Percentiles rank a stretch among this genome's conserved stretches.
Evolutionary conservation across 495 filamentous ascomycete species (phyloP).

Genomic region (Neurospora sp.): DNA sequence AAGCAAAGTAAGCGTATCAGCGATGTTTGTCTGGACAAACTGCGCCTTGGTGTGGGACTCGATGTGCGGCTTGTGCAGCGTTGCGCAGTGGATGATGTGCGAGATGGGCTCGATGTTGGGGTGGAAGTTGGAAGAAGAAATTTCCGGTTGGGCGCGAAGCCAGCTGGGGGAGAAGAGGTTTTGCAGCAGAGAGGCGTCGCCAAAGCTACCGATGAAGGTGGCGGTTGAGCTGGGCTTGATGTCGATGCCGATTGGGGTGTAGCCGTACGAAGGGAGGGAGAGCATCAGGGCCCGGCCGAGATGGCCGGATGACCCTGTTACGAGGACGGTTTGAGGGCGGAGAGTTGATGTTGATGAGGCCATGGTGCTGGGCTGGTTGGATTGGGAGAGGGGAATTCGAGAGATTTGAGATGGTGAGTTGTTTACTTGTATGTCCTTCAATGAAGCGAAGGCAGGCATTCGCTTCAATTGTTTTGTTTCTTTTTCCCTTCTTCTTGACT

Average conservation of each 20-base stretch:
- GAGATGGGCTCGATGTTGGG: constrained; percentile 1
- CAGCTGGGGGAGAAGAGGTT: constrained; percentile 11
- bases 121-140: background rate
- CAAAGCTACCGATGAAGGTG: constrained; percentile 12
- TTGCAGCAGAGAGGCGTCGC: constrained; percentile 8
- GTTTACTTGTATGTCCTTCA: background rate
- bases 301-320: constrained; percentile 26
- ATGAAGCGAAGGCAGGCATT: background rate
- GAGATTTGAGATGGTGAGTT: background rate
- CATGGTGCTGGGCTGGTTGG: background rate
- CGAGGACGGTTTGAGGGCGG: constrained; percentile 9
- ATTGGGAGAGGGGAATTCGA: background rate
- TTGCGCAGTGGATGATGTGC: constrained; percentile 23
- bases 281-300: constrained; percentile 23
- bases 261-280: constrained; percentile 13
- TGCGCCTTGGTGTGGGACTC: constrained; percentile 15
- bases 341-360: background rate
- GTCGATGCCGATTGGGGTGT: constrained; percentile 19
- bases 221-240: constrained; percentile 16
- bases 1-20: constrained; percentile 15
- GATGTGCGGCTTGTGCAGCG: constrained; percentile 25
- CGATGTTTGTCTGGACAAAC: constrained; percentile 20
- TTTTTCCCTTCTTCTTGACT: background rate
- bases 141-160: background rate
- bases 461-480: background rate